These are phyloP conservation scores for Ochetophila trinervis DNA, from an alignment of 306 rosid genomes.

Conservation along the genomic window DNA sequence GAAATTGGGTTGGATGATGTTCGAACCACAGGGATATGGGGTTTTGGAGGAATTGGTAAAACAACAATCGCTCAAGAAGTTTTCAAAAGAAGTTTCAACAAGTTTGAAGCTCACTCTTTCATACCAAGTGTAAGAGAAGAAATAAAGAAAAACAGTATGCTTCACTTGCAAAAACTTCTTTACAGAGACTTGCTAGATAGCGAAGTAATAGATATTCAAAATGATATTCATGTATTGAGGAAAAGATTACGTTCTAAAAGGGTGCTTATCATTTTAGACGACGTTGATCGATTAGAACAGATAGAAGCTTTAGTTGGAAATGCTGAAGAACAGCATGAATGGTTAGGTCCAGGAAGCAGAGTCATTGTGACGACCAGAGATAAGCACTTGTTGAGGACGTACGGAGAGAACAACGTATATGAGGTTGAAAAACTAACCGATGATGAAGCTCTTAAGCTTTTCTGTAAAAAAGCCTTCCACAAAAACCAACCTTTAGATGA, in stretches of 20 bases:
- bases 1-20: slow-evolving; percentile 5
- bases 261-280: slow-evolving; percentile 32
- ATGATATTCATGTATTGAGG: no score
- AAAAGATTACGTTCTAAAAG: no score
- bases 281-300: slow-evolving; percentile 32
- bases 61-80: background rate
- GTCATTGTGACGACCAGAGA: slow-evolving; percentile 33
- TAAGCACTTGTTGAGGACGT: slow-evolving; percentile 17
- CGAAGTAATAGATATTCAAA: no score
- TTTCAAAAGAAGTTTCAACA: no score
- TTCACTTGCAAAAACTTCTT: no score
- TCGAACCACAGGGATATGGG: slow-evolving; percentile 11
- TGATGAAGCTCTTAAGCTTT: slow-evolving; percentile 4
- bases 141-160: no score
- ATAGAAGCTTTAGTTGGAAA: slow-evolving; percentile 25
- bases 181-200: no score
- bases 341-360: slow-evolving; percentile 36
- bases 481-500: background rate
- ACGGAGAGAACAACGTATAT: slow-evolving; percentile 11
- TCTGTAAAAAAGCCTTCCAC: background rate
- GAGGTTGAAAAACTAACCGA: background rate
- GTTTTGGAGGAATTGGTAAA: slow-evolving; percentile 18
- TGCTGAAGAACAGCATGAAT: background rate
- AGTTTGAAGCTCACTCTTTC: no score
- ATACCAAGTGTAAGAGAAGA: no score